Percentiles rank a stretch among this genome's conserved stretches.
Evolutionary conservation across 257 asterid species (phyloP).

Genomic region (Eustoma russellianum): DNA sequence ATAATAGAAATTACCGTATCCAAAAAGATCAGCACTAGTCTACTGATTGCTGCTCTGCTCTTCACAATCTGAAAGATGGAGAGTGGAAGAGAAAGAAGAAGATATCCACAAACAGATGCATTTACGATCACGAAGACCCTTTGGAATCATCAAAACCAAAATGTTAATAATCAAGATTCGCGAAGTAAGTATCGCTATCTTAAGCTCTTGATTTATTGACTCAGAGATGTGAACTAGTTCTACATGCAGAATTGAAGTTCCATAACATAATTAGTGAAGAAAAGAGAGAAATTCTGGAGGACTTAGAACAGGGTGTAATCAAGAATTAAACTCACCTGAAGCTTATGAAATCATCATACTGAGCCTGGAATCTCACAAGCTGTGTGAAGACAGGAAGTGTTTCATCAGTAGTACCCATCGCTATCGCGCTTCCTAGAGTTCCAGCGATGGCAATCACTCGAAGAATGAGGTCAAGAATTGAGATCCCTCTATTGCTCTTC

Average conservation of each 20-base stretch:
- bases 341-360: conserved; percentile 53
- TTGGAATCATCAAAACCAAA: not conserved
- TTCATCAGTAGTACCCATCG: conserved; percentile 66
- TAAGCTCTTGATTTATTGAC: not conserved
- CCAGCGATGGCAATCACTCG: conserved; percentile 51
- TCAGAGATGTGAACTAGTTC: too few relatives aligned
- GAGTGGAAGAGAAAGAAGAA: conserved; percentile 49
- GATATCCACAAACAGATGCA: conserved; percentile 51
- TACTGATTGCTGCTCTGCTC: conserved; percentile 47
- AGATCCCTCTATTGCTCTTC: conserved; percentile 31
- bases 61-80: conserved; percentile 52
- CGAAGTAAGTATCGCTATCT: not conserved
- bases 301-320: too few relatives aligned
- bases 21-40: conserved; percentile 39
- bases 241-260: not conserved
- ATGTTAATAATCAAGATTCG: not conserved
- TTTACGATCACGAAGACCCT: conserved; percentile 63
- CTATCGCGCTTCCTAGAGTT: conserved; percentile 56
- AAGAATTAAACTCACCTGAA: conserved; percentile 33
- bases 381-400: conserved; percentile 63
- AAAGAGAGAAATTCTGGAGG: not conserved
- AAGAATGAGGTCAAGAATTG: conserved; percentile 46
- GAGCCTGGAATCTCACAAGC: conserved; percentile 46
- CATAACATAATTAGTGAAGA: not conserved
- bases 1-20: conserved; percentile 35